Conservation (phyloP, 495 filamentous ascomycete genomes). For the Neurospora sp. region DNA sequence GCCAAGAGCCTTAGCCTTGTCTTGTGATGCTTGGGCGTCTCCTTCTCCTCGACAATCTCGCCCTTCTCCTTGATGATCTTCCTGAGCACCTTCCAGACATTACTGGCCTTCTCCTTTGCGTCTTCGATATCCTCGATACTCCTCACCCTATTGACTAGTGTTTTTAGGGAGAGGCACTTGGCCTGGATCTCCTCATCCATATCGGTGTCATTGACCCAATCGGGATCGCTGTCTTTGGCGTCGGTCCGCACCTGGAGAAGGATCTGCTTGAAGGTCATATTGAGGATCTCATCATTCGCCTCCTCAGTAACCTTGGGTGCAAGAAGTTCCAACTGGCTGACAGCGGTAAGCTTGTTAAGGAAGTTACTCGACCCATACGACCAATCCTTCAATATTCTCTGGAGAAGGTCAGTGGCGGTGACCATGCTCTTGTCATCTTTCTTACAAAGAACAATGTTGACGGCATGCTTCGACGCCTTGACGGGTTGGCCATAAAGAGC, state of each 20-base stretch:
- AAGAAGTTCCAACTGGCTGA: conserved; percentile 75
- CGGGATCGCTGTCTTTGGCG: conserved; percentile 37
- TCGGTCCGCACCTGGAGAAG: conserved; percentile 57
- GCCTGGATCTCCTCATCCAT: conserved; percentile 73
- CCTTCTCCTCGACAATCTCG: conserved; percentile 62
- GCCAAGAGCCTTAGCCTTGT: conserved; percentile 71
- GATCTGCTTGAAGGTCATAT: conserved; percentile 66
- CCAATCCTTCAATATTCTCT: conserved; percentile 65
- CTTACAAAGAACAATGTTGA: conserved; percentile 76
- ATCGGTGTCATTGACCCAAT: conserved; percentile 59
- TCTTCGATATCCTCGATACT: conserved; percentile 49
- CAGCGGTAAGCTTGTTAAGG: conserved; percentile 70
- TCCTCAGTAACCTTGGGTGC: conserved; percentile 64
- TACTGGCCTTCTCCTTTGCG: conserved; percentile 52
- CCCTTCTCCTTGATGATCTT: conserved; percentile 64
- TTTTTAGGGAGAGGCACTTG: conserved; percentile 81
- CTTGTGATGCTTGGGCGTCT: conserved; percentile 66
- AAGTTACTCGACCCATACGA: conserved; percentile 65
- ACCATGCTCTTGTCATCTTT: conserved; percentile 71
- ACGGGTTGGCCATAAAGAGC: conserved; percentile 73
- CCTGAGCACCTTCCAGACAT: conserved; percentile 69
- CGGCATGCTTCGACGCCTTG: conserved; percentile 82
- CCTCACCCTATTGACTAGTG: conserved; percentile 77
- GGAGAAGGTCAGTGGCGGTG: conserved; percentile 71
- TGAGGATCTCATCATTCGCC: conserved; percentile 62